Conservation (phyloP, 2,329 filamentous ascomycete species). For the Monilinia vaccinii-corymbosi region DNA sequence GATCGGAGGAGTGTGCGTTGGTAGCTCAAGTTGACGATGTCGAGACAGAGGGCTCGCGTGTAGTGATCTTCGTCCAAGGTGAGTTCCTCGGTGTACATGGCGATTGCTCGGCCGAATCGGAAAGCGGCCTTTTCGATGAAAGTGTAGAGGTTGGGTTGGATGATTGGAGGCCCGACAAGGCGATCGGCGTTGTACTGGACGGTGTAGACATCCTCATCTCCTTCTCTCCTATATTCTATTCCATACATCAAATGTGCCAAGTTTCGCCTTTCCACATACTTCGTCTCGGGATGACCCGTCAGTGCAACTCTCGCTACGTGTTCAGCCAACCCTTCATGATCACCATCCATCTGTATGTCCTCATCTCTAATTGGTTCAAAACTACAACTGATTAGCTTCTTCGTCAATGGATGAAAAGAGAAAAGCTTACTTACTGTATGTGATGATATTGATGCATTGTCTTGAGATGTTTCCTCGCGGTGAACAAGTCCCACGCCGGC, state of each 20-base stretch:
- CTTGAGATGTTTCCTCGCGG: not conserved
- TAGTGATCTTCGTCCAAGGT: not conserved
- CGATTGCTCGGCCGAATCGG: constrained; percentile 20
- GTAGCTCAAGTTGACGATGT: not conserved
- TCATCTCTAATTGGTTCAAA: not conserved
- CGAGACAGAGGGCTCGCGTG: not conserved
- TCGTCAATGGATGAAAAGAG: not conserved
- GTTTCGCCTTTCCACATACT: constrained; percentile 14
- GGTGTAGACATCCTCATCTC: not conserved
- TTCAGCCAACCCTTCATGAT: not conserved
- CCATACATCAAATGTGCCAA: not conserved
- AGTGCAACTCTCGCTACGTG: constrained; percentile 18
- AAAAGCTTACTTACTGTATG: not conserved
- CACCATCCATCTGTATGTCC: not conserved
- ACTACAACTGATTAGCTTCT: not conserved
- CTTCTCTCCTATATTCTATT: not conserved
- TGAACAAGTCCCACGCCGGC: not conserved
- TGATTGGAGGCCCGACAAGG: constrained; percentile 16
- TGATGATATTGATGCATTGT: not conserved
- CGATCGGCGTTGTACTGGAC: constrained; percentile 19
- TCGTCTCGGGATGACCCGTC: constrained; percentile 25
- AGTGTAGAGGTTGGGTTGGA: constrained; percentile 22
- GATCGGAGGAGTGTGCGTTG: not conserved
- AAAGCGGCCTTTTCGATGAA: constrained; percentile 17
- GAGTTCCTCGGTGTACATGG: not conserved